Base-by-base conservation (phyloP, 2,329 filamentous ascomycete genomes). In the Aspergillus sp. region DNA sequence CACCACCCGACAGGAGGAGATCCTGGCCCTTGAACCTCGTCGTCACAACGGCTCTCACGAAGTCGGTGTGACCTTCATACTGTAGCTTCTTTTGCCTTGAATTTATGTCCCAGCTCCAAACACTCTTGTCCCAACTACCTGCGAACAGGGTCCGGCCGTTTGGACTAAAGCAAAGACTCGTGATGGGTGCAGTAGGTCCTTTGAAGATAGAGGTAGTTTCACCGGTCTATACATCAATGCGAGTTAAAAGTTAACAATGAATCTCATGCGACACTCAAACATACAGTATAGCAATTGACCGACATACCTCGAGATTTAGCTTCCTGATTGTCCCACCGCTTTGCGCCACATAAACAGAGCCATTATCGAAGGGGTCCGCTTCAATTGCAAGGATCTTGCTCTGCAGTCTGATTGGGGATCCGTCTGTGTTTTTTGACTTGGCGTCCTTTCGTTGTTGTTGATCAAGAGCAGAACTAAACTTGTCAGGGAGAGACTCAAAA, bases 61-160 rank as follows among this genome's bases (percentile, higher is more conserved):
- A 99, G 76, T 99, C 95, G 2, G 84, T 81, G 73, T 98, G 93
- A 4, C 91, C 92, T 57, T 83, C 82, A 65, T 87, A 92, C 62
- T 81, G 86, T 60, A 78, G 82, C n/a, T 78, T 79, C 1, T 79
- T 75, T 31, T 79, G 72, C 44, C 79, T 80, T 3, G 85, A 85
- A 17, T 81, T 77, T 33, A 88, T 77, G 66, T 90, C 82, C 90
- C 91, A 97, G 33, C 89, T 90, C 87, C 92, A 96, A 57, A 98
- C 84, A 19, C 86, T 83, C 77, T 96, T 96, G 77, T 99, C 93
- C 95, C 95, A 99, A 58, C 88, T 95, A 35, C 93, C 93, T 23
- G 91, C 91, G 73, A 91, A 97, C 24, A 77, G 53, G 11, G 97
- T 70, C 1, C 82, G 89, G 59, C 79, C 80, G 24, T 77, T 77